Percentiles rank a stretch among this genome's conserved stretches.
Evolutionary conservation across 2,329 filamentous ascomycete species (phyloP).

Genomic region (Aspergillus chevalieri): DNA sequence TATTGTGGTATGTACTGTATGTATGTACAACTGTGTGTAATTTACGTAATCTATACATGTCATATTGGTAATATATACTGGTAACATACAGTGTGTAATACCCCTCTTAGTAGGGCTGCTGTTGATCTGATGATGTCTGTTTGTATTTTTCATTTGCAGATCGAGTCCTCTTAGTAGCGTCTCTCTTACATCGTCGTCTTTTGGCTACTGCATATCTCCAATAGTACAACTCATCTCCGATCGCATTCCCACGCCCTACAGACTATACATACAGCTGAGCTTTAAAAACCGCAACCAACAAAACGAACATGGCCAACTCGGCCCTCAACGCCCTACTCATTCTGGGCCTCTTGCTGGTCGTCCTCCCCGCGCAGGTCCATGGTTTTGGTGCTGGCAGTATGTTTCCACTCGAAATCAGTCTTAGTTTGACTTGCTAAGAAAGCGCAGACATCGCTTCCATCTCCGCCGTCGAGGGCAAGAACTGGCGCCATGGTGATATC

Average conservation of each 20-base stretch:
- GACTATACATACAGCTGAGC: neutral
- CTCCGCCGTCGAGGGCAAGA: slow-evolving; percentile 45
- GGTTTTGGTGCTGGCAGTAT: slow-evolving; percentile 43
- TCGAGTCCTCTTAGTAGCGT: too few species aligned
- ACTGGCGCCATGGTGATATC: slow-evolving; percentile 59
- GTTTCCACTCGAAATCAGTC: slow-evolving; percentile 12
- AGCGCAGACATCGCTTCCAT: slow-evolving; percentile 43
- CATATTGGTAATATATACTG: neutral
- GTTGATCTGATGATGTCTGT: neutral
- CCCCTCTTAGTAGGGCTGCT: neutral
- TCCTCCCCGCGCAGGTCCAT: slow-evolving; percentile 34
- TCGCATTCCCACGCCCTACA: too few species aligned
- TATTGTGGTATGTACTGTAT: neutral
- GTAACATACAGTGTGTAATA: neutral
- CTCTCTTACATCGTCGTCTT: too few species aligned
- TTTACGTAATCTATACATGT: neutral
- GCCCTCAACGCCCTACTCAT: slow-evolving; percentile 29
- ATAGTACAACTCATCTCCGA: too few species aligned
- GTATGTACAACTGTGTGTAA: neutral
- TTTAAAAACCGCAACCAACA: neutral
- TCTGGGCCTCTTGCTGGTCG: slow-evolving; percentile 30
- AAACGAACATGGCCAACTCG: slow-evolving; percentile 7
- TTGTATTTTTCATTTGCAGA: too few species aligned
- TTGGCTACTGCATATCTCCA: too few species aligned
- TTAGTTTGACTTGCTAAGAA: neutral